phyloP scores from a whole-genome alignment of 208 protist species.

The Crithidia expoeki region DNA sequence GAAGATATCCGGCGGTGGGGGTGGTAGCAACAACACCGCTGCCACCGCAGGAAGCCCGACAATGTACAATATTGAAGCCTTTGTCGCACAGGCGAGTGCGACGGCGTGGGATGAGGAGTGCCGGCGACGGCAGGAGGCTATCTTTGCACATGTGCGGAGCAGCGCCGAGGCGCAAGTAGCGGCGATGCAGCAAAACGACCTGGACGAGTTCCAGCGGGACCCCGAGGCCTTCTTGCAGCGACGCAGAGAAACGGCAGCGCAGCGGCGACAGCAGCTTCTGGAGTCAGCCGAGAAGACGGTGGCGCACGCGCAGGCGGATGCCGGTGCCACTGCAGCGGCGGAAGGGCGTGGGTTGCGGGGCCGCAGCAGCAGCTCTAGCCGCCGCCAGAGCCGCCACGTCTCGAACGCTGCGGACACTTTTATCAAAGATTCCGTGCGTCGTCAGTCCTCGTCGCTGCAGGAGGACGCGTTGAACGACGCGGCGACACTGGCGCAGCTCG shows the following conservation, averaged over 20 bases:
- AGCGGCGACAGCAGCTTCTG: conserved; percentile 27
- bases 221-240: conserved; percentile 48
- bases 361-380: conserved; percentile 8
- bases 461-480: conserved; percentile 14
- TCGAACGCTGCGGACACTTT: conserved; percentile 5
- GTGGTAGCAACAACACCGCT: background rate
- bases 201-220: conserved; percentile 44
- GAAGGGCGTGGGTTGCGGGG: conserved; percentile 1
- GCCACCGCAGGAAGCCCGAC: conserved; percentile 6
- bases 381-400: conserved; percentile 15
- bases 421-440: conserved; percentile 11
- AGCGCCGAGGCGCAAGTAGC: conserved; percentile 37
- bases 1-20: conserved; percentile 13
- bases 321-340: background rate
- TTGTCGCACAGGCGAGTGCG: conserved; percentile 46
- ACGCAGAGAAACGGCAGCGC: conserved; percentile 38
- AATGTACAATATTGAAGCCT: conserved; percentile 64
- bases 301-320: conserved; percentile 3
- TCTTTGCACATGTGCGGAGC: conserved; percentile 37
- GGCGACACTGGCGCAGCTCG: conserved; percentile 27
- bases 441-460: conserved; percentile 3
- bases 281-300: conserved; percentile 26
- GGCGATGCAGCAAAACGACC: conserved; percentile 27
- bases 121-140: conserved; percentile 50
- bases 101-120: conserved; percentile 62